Evolutionary conservation across 2,329 filamentous ascomycete genomes (phyloP).

Genomic region (Madurella fahalii): DNA sequence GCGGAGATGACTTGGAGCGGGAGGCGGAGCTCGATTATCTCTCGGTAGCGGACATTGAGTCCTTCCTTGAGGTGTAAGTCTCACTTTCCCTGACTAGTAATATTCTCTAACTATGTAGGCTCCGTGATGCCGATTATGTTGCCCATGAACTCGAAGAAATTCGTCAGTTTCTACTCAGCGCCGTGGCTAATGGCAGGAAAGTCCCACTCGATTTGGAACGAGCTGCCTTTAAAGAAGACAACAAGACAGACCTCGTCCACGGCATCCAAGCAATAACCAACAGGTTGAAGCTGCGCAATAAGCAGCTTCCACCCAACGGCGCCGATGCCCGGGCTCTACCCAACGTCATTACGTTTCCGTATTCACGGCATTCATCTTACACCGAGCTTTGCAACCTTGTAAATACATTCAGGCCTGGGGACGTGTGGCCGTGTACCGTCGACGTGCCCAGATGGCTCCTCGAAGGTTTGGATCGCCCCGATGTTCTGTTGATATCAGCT

Average conservation of each 20-base stretch:
- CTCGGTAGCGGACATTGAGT: constrained; percentile 19
- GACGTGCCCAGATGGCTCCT: constrained; percentile 58
- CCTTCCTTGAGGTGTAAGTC: constrained; percentile 33
- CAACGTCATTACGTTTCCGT: constrained; percentile 63
- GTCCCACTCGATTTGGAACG: constrained; percentile 33
- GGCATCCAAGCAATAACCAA: constrained; percentile 27
- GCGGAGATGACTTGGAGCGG: constrained; percentile 68
- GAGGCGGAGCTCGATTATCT: constrained; percentile 62
- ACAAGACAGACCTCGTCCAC: constrained; percentile 27
- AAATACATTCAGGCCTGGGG: constrained; percentile 62
- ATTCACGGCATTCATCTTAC: constrained; percentile 86
- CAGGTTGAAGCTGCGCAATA: constrained; percentile 17
- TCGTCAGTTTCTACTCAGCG: constrained; percentile 20
- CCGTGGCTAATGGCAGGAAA: constrained; percentile 29
- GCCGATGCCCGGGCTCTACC: constrained; percentile 30
- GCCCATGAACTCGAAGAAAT: constrained; percentile 23
- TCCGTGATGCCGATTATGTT: constrained; percentile 20
- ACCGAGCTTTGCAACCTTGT: constrained; percentile 71
- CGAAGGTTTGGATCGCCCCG: constrained; percentile 35
- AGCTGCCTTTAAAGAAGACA: constrained; percentile 27
- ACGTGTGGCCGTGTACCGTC: constrained; percentile 80
- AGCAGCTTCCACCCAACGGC: background rate
- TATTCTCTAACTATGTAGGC: constrained; percentile 15
- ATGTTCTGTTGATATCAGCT: background rate
- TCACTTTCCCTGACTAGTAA: background rate